These are phyloP conservation scores for Hyphopichia pseudoburtonii DNA, from an alignment of 1,139 yeast genomes.

Conservation along the genomic window DNA sequence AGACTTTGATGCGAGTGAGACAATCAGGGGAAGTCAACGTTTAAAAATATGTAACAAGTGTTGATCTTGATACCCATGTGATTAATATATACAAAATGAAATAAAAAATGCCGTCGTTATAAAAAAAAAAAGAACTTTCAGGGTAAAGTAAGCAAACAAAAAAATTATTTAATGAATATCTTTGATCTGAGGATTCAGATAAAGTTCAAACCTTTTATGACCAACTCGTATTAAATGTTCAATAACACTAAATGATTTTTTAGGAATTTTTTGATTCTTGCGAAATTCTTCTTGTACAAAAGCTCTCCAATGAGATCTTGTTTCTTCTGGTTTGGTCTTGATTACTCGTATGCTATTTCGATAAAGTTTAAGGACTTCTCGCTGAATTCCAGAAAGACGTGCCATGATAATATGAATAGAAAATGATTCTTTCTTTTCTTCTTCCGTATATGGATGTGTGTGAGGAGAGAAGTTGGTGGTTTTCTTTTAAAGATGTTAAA, in stretches of 20 bases:
- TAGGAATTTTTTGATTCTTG: constrained; percentile 57
- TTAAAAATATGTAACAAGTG: too few species aligned
- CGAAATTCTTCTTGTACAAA: constrained; percentile 60
- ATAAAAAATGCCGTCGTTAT: too few species aligned
- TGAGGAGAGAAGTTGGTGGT: too few species aligned
- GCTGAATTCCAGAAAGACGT: constrained; percentile 59
- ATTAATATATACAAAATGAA: too few species aligned
- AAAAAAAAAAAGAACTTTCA: too few species aligned
- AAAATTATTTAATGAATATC: constrained; percentile 57
- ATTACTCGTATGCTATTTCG: constrained; percentile 57
- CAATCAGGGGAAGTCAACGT: too few species aligned
- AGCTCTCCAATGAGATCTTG: constrained; percentile 44
- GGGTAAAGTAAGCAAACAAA: too few species aligned
- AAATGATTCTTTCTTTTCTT: too few species aligned
- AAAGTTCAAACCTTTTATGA: constrained; percentile 68
- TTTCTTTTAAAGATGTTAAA: too few species aligned
- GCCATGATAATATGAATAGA: constrained; percentile 33
- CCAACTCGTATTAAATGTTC: constrained; percentile 86
- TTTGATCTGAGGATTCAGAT: constrained; percentile 63
- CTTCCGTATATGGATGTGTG: too few species aligned
- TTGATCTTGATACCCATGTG: too few species aligned
- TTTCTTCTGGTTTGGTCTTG: constrained; percentile 53
- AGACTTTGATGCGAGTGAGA: too few species aligned
- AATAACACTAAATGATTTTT: constrained; percentile 81
- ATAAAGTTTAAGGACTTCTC: constrained; percentile 63